Base-by-base conservation (phyloP, 129 eudicot genomes). In the Heracleum sosnowskyi region DNA sequence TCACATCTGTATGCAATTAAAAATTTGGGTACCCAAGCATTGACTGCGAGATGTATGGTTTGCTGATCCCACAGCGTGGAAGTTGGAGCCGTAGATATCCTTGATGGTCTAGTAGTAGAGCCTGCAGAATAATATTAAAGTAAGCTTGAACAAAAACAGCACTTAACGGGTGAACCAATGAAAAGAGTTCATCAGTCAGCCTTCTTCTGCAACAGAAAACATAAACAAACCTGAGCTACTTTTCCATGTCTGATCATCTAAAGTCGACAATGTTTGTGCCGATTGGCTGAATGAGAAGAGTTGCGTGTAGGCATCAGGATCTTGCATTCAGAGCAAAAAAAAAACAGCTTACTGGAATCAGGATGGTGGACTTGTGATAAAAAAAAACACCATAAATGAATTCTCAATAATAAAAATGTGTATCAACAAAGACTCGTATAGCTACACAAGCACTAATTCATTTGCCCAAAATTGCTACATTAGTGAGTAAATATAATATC, bases 11-110 rank as follows among this genome's bases (percentile, higher is more conserved):
- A 77, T 73, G 40, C 24, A 47, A 26, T 16, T 0, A 34, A 37
- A 28, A 4, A 76, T 41, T 63, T 46, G 35, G 2, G 69, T 87
- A 95, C 97, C 98, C 97, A 91, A 76, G 97, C 97, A 90, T 91
- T 91, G 82, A 95, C 90, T 63, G 97, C 88, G 85, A 95, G 91
- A 29, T 90, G 97, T 75, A 95, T 88, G 34, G 97, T 95, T 77
- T 84, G 97, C 36, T 83, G 82, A 86, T 91, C 94, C 97, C 93
- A 95, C 26, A 89, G 94, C 82, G 90, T 83, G 57, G 96, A 82
- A 66, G 94, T 80, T 79, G 97, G 79, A 53, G 83, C 75, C 13
- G 82, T 64, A 40, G 96, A 87, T 77, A 94, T 22, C 46, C 90
- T 93, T 41, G 98, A 80, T 46, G 94, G 81, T 87, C 96, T 86